Percentiles rank a stretch among this genome's conserved stretches.
These are phyloP conservation scores for Neurospora sp. DNA, from an alignment of 495 filamentous ascomycete genomes.

Conservation along the genomic window DNA sequence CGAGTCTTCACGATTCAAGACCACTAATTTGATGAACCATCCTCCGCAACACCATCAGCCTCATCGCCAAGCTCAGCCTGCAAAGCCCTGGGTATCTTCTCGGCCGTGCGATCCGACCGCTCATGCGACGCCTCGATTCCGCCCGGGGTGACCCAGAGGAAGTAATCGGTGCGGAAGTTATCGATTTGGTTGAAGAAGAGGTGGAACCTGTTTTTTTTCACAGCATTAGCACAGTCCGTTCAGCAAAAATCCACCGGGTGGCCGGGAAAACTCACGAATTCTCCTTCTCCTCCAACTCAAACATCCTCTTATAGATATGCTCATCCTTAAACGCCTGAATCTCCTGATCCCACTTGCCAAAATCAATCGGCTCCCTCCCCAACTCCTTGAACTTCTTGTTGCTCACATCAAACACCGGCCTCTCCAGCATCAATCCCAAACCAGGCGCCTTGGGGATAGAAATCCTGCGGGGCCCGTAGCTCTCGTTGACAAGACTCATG, in stretches of 20 bases:
- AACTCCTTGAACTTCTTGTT: slow-evolving; percentile 51
- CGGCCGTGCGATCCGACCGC: slow-evolving; percentile 18
- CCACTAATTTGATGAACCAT: slow-evolving; percentile 6
- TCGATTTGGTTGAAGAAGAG: slow-evolving; percentile 80
- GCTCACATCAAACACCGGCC: slow-evolving; percentile 81
- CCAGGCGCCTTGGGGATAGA: slow-evolving; percentile 90
- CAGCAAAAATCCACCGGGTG: no score
- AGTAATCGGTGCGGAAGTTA: slow-evolving; percentile 59
- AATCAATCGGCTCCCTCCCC: slow-evolving; percentile 58
- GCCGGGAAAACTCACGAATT: slow-evolving; percentile 68
- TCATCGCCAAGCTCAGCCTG: slow-evolving; percentile 31
- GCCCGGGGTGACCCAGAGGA: slow-evolving; percentile 65
- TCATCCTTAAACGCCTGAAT: slow-evolving; percentile 84
- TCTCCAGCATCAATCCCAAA: slow-evolving; percentile 77
- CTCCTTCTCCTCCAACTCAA: slow-evolving; percentile 72
- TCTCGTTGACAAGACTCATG: slow-evolving; percentile 54
- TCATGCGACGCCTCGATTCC: slow-evolving; percentile 47
- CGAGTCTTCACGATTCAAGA: no score
- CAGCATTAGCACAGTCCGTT: no score
- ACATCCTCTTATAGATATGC: slow-evolving; percentile 88
- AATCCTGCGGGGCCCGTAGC: slow-evolving; percentile 55
- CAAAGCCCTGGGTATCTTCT: slow-evolving; percentile 22
- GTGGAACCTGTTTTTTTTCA: no score
- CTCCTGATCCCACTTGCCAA: slow-evolving; percentile 61
- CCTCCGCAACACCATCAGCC: slow-evolving; percentile 26